These are phyloP conservation scores for Magnaporthiopsis rhizophila DNA, from an alignment of 2,329 filamentous ascomycete species.

Conservation along the genomic window DNA sequence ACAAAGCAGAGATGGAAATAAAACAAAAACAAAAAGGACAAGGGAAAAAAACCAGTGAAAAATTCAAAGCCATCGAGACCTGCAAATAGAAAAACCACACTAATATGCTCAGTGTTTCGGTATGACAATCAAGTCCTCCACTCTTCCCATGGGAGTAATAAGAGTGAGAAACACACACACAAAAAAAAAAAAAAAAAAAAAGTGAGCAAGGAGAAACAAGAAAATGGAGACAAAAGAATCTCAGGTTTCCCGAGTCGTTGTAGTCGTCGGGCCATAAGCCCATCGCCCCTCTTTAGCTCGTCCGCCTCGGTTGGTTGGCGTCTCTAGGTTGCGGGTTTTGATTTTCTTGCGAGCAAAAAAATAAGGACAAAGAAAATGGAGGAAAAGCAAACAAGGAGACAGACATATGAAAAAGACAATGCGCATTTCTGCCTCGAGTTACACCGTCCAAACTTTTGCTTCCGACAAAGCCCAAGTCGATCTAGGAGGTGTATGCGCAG, in stretches of 20 bases:
- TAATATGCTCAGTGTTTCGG: neutral
- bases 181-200: no score
- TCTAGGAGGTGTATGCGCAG: neutral
- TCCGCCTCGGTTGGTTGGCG: neutral
- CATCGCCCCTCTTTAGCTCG: neutral
- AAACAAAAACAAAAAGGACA: conserved; percentile 24
- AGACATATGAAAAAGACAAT: neutral
- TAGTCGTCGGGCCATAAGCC: neutral
- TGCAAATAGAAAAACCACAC: neutral
- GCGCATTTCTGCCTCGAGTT: neutral
- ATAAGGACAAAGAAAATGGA: conserved; percentile 13
- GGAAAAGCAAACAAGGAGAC: conserved; percentile 16
- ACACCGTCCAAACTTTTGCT: neutral
- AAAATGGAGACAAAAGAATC: neutral
- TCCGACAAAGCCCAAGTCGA: neutral
- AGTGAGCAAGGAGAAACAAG: neutral
- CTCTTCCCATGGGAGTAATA: neutral
- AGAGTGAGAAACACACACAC: no score
- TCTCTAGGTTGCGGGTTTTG: neutral
- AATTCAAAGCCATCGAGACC: neutral
- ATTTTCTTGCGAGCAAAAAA: conserved; percentile 7
- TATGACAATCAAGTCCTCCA: neutral
- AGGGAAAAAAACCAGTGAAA: conserved; percentile 13
- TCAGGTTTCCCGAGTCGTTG: neutral
- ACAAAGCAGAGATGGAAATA: conserved; percentile 18